Evolutionary conservation across 768 basidiomycete genomes (phyloP).

Genomic region (Trametes coccinea): DNA sequence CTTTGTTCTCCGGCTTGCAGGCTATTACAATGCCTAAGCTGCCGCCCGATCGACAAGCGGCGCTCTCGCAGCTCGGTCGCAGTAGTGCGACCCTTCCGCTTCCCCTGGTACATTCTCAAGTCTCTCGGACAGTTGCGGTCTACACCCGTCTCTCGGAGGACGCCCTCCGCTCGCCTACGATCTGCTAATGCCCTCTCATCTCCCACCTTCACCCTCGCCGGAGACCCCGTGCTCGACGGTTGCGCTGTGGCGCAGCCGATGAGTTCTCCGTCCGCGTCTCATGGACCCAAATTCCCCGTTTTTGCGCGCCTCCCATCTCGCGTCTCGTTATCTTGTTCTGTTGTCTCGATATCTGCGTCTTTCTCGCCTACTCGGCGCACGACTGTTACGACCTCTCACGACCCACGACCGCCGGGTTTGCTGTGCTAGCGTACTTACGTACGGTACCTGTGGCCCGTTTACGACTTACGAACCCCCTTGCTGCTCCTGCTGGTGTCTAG

Average conservation of each 20-base stretch:
- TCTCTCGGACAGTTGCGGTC: conserved; percentile 16
- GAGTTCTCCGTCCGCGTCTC: conserved; percentile 14
- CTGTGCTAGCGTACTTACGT: conserved; percentile 18
- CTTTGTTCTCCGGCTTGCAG: conserved; percentile 20
- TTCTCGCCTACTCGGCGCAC: conserved; percentile 14
- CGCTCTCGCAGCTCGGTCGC: conserved; percentile 11
- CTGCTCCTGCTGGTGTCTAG: conserved; percentile 2
- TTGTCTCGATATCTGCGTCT: conserved; percentile 16
- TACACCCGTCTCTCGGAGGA: conserved; percentile 7
- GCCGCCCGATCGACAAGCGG: conserved; percentile 12
- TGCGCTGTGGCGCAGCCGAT: conserved; percentile 4
- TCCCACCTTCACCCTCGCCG: not conserved
- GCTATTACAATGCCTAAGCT: conserved; percentile 50
- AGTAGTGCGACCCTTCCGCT: conserved; percentile 17
- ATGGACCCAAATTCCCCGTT: conserved; percentile 19
- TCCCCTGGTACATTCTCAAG: conserved; percentile 5
- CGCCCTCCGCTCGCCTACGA: conserved; percentile 8
- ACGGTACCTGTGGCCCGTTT: not conserved
- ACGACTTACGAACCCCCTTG: not conserved
- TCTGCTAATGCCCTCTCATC: conserved; percentile 8
- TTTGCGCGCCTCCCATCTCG: not conserved
- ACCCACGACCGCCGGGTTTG: conserved; percentile 25
- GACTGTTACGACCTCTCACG: conserved; percentile 28
- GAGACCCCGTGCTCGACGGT: conserved; percentile 10
- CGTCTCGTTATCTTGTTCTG: not conserved